Conservation (phyloP, 2,329 filamentous ascomycete genomes). For the Lachnellula hyalina region DNA sequence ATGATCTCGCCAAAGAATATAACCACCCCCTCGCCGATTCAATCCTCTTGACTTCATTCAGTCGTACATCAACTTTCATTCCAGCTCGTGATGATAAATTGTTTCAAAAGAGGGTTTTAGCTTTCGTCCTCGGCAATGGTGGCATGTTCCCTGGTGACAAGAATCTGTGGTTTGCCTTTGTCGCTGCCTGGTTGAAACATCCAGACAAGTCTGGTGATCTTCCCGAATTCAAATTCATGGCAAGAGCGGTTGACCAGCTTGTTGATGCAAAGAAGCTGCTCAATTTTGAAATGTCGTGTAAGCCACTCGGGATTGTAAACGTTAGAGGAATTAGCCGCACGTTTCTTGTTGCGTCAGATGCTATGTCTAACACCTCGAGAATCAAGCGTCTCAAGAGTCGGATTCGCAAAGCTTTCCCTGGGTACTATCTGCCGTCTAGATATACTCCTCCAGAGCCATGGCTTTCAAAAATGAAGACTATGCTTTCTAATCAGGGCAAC, state of each 20-base stretch:
- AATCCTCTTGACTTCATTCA: background rate
- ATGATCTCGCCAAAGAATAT: background rate
- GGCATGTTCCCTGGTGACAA: conserved; percentile 27
- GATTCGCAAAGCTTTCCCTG: conserved; percentile 20
- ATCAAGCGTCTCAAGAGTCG: conserved; percentile 18
- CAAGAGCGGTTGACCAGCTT: conserved; percentile 22
- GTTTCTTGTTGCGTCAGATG: conserved; percentile 15
- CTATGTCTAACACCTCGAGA: conserved; percentile 5
- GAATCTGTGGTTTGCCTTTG: conserved; percentile 28
- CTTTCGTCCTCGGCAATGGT: conserved; percentile 19
- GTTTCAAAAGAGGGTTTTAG: conserved; percentile 16
- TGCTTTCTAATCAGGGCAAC: background rate
- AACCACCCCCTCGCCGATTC: background rate
- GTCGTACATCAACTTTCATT: background rate
- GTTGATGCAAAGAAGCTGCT: conserved; percentile 16
- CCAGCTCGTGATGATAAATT: conserved; percentile 1
- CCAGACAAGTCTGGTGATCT: conserved; percentile 11
- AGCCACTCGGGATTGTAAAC: conserved; percentile 8
- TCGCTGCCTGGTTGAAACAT: conserved; percentile 24
- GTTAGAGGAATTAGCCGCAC: conserved; percentile 9
- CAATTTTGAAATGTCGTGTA: conserved; percentile 3
- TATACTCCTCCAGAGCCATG: conserved; percentile 21
- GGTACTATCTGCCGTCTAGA: conserved; percentile 24
- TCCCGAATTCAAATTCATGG: conserved; percentile 24
- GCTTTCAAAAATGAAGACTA: conserved; percentile 16